A percentile compares a stretch with the other conserved stretches of the same genome.
These are phyloP conservation scores for Tolypocladium inflatum DNA, from an alignment of 2,329 filamentous ascomycete genomes.

Conservation along the genomic window DNA sequence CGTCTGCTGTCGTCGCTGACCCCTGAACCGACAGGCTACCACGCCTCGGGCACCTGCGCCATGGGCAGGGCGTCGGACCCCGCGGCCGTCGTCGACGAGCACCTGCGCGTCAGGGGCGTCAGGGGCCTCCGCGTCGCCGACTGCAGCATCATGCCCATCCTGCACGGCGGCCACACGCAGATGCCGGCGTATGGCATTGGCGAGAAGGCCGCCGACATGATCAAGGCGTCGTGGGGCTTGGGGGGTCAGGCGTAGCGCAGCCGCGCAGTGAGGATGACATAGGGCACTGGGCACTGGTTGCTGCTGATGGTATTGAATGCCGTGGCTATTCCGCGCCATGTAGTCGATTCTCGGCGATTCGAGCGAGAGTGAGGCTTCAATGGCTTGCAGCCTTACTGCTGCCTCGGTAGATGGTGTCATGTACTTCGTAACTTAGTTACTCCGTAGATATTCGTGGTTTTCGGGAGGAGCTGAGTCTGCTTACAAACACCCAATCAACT, in stretches of 20 bases:
- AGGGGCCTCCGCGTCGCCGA: slow-evolving; percentile 40
- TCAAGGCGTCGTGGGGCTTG: slow-evolving; percentile 1
- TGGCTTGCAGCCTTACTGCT: no score
- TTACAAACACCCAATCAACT: not conserved
- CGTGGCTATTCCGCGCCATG: not conserved
- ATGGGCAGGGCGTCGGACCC: slow-evolving; percentile 34
- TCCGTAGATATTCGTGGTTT: no score
- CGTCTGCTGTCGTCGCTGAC: not conserved
- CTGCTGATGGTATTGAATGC: not conserved
- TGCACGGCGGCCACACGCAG: slow-evolving; percentile 33
- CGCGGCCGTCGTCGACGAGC: slow-evolving; percentile 35
- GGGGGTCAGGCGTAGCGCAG: not conserved
- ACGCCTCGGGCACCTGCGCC: slow-evolving; percentile 46
- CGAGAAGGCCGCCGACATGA: slow-evolving; percentile 29
- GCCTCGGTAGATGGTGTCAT: no score
- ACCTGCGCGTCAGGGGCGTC: slow-evolving; percentile 38
- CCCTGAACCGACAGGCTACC: slow-evolving; percentile 34
- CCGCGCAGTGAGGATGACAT: not conserved
- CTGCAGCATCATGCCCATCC: slow-evolving; percentile 35
- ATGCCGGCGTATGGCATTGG: slow-evolving; percentile 46
- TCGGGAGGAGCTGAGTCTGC: no score
- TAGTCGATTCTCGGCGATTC: not conserved
- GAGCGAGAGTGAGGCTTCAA: no score
- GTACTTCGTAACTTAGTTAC: no score
- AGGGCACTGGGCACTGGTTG: not conserved